Conservation (phyloP, 805 yeast species). For the Alloascoidea hylecoeti region DNA sequence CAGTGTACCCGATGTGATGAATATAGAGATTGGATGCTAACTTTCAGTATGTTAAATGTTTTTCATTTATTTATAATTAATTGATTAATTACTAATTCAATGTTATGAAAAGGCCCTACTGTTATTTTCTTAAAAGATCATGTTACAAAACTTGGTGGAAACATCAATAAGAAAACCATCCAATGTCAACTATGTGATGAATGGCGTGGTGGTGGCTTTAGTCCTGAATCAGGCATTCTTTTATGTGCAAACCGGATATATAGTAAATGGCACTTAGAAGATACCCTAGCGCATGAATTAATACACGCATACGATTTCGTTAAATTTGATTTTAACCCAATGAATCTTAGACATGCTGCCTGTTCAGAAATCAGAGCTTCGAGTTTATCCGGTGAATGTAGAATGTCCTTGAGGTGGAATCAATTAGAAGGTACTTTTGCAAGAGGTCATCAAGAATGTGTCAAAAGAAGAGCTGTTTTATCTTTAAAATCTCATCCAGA, state of each 20-base stretch:
- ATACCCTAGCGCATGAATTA: constrained; percentile 83
- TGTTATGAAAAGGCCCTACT: constrained; percentile 31
- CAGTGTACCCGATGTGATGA: constrained; percentile 63
- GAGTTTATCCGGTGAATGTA: constrained; percentile 87
- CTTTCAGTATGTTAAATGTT: constrained; percentile 22
- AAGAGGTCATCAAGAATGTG: constrained; percentile 85
- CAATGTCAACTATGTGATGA: constrained; percentile 79
- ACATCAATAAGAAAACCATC: constrained; percentile 35
- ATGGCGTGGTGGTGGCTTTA: constrained; percentile 80
- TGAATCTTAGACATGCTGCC: constrained; percentile 82
- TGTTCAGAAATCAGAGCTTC: constrained; percentile 94
- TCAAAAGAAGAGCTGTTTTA: constrained; percentile 72
- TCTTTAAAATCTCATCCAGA: constrained; percentile 80
- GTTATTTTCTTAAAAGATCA: constrained; percentile 81
- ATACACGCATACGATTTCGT: constrained; percentile 88
- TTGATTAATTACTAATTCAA: neutral
- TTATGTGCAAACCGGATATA: constrained; percentile 73
- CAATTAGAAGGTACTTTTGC: constrained; percentile 76
- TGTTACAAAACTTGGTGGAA: constrained; percentile 51
- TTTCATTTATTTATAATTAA: neutral
- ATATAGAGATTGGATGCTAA: constrained; percentile 66
- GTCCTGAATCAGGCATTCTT: constrained; percentile 77
- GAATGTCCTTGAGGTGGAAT: constrained; percentile 55
- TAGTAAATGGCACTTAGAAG: constrained; percentile 74
- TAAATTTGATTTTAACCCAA: constrained; percentile 79